Conservation (phyloP, 768 basidiomycete species). For the Serendipita indica region DNA sequence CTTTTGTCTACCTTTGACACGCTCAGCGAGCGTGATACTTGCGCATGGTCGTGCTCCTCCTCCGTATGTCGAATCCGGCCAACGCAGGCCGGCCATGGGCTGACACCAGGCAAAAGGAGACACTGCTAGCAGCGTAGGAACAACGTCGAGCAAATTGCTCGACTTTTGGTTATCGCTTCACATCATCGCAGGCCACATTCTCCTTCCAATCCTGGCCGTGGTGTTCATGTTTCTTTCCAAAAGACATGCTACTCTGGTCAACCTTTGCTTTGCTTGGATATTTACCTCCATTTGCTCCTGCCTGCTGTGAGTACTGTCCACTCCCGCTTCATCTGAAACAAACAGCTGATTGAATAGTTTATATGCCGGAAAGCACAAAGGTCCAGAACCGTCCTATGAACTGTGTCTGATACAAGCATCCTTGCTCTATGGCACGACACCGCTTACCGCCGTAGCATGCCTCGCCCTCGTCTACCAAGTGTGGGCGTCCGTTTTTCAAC, state of each 20-base stretch:
- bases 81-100: too few relatives aligned
- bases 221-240: slow-evolving; percentile 29
- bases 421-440: slow-evolving; percentile 27
- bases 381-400: slow-evolving; percentile 24
- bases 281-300: slow-evolving; percentile 30
- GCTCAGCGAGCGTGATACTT: not conserved
- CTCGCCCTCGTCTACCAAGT: slow-evolving; percentile 1
- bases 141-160: not conserved
- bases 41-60: not conserved
- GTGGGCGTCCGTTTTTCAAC: not conserved
- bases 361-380: slow-evolving; percentile 27
- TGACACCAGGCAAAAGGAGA: not conserved
- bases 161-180: slow-evolving; percentile 31
- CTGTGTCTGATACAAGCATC: slow-evolving; percentile 34
- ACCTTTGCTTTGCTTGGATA: slow-evolving; percentile 35
- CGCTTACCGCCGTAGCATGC: slow-evolving; percentile 23
- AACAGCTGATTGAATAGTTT: slow-evolving; percentile 20
- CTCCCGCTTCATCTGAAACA: not conserved
- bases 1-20: not conserved
- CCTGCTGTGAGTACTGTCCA: slow-evolving; percentile 26
- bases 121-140: not conserved
- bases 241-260: slow-evolving; percentile 32
- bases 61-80: slow-evolving; percentile 3
- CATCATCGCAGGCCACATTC: slow-evolving; percentile 31
- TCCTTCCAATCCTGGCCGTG: slow-evolving; percentile 30